phyloP scores from a whole-genome alignment of 768 basidiomycete genomes.

The Boletus fagicola region DNA sequence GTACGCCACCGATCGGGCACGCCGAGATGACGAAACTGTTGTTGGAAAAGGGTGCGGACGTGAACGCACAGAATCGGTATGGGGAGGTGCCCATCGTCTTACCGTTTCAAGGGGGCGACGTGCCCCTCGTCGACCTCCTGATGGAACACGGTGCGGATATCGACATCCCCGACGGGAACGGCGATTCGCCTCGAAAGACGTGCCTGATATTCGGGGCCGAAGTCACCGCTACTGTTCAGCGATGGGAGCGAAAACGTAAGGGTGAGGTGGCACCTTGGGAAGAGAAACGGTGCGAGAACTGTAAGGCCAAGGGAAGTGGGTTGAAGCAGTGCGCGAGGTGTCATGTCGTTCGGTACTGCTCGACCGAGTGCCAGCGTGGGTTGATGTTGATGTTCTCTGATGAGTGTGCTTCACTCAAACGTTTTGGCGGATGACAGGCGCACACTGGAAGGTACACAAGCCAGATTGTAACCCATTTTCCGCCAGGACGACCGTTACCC shows the following conservation, averaged over 20 bases:
- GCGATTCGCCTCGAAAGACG: constrained; percentile 31
- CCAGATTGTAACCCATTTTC: constrained; percentile 45
- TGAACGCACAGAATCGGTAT: constrained; percentile 48
- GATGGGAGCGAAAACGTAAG: constrained; percentile 46
- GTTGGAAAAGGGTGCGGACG: constrained; percentile 46
- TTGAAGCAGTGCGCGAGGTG: constrained; percentile 47
- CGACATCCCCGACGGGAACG: constrained; percentile 41
- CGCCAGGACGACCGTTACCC: constrained; percentile 41
- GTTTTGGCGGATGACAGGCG: constrained; percentile 29
- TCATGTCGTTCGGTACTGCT: constrained; percentile 50
- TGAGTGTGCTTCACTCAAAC: background rate
- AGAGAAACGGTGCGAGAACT: constrained; percentile 45
- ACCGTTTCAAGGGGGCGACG: constrained; percentile 35
- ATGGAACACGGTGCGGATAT: constrained; percentile 51
- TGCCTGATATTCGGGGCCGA: constrained; percentile 40
- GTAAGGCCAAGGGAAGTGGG: constrained; percentile 28
- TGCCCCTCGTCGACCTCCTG: constrained; percentile 40
- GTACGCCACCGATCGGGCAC: constrained; percentile 28
- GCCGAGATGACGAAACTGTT: constrained; percentile 38
- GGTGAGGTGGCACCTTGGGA: constrained; percentile 43
- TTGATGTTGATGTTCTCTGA: background rate
- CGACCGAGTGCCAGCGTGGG: constrained; percentile 53
- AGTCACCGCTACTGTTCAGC: constrained; percentile 42
- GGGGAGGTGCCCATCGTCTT: constrained; percentile 43
- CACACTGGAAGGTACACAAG: constrained; percentile 51